Base-by-base conservation (phyloP, 148 eudicot species). In the Arctostaphylos glauca region DNA sequence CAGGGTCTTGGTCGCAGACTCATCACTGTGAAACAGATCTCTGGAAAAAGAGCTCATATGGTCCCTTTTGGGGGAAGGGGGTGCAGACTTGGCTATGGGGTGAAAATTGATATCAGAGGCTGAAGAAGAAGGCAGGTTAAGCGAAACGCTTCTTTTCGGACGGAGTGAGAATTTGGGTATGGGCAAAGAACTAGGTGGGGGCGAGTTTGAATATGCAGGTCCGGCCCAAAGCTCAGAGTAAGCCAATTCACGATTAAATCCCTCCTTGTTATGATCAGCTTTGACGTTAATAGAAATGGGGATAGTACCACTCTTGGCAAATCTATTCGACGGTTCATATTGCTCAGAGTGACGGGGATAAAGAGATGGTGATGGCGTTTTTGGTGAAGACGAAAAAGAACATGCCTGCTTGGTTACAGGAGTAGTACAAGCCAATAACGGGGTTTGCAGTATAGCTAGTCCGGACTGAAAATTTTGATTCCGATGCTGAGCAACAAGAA, bases 151-250 rank as follows among this genome's bases (percentile, higher is more conserved):
- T 81, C 95, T 81, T 81, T 92, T 93, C 3, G 97, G 93, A 50
- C 83, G 85, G 76, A 93, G 13, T 2, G 91, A 91, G 83, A 95
- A 95, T 79, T 95, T 95, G 46, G 98, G 98, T 10, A 95, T 92
- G 50, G 98, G 98, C 85, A 95, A 44, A 55, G 97, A 95, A 89
- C 97, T 95, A 15, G 98, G 98, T 3, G 94, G 97, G 21, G 97
- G 98, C 6, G 98, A 95, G 83, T 93, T 93, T 6, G 94, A 95
- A 88, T 93, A 95, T 0, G 95, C 89, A 44, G 98, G 98, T 76
- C 98, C 98, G 5, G 98, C 98, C 98, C 98, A 95, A 6, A 77
- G 88, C 90, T 93, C 98, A 43, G 93, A 90, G 23, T 84, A 89
- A 25, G 75, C 74, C 62, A 84, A 38, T 52, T 82, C 83, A 55